Conservation (phyloP, 345 rosid species). For the Lenwebbia sp. region DNA sequence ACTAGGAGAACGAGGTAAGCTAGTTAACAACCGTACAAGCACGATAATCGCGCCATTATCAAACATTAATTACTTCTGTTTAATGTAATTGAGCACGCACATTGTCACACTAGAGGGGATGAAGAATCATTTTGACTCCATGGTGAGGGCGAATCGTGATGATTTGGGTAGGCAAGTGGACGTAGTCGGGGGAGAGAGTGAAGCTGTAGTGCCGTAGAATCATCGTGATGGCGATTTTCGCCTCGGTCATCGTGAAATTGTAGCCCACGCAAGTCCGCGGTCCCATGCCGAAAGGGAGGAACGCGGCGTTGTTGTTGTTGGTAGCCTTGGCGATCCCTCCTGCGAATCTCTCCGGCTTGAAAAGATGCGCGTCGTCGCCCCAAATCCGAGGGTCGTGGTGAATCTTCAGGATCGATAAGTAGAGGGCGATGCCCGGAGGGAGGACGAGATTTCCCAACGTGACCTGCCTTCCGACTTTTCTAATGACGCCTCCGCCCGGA, state of each 20-base stretch:
- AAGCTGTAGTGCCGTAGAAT: slow-evolving; percentile 30
- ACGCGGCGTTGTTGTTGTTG: slow-evolving; percentile 17
- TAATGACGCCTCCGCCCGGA: not conserved
- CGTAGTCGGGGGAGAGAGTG: slow-evolving; percentile 20
- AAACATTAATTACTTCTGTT: not conserved
- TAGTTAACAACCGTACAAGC: not conserved
- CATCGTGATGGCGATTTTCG: slow-evolving; percentile 30
- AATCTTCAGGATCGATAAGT: slow-evolving; percentile 4
- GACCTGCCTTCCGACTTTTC: slow-evolving; percentile 7
- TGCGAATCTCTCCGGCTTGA: slow-evolving; percentile 32
- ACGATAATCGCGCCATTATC: not conserved
- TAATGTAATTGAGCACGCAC: not conserved
- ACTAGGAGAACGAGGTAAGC: not conserved
- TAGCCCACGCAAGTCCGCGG: slow-evolving; percentile 25
- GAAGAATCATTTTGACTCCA: slow-evolving; percentile 29
- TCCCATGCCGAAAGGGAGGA: slow-evolving; percentile 29
- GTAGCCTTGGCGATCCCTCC: slow-evolving; percentile 34
- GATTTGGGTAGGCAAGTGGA: slow-evolving; percentile 15
- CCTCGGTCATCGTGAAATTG: slow-evolving; percentile 18
- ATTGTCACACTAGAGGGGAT: not conserved
- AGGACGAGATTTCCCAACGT: slow-evolving; percentile 15
- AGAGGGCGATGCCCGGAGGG: slow-evolving; percentile 7
- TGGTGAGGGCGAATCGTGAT: slow-evolving; percentile 17
- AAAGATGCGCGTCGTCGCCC: slow-evolving; percentile 34
- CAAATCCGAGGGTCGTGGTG: slow-evolving; percentile 24